Evolutionary conservation across 805 yeast species (phyloP), one percentile per base, ranked within the genome.

Genomic region (Candida silvatica): DNA sequence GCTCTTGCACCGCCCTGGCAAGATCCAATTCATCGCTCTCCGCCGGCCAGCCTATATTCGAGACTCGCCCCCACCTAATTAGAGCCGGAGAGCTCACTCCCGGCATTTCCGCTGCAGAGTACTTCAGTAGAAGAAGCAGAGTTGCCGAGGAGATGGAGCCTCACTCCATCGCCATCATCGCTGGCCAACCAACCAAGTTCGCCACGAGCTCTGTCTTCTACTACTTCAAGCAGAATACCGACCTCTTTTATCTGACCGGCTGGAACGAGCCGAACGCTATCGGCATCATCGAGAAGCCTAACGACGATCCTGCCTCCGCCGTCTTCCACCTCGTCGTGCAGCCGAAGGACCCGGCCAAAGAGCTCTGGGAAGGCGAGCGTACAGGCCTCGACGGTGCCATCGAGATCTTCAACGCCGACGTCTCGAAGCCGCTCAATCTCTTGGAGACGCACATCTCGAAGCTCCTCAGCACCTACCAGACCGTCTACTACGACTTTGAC

Each of bases 291-390:
- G 94, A 82, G 45, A 79, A 77, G 45, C 71, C 76, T 28, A 59
- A 62, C 24, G 64, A 66, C 36, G 59, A 67, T 38, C 60, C 69
- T n/a, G 72, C 69, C 18, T 72, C 75, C 34, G 64, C 74, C 24
- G 54, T 69, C 6, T 72, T 83, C 44, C 90, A 84, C 46, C 71
- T 92, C 80, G 61, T 87, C 33, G 95, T 90, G 3, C 95, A 87
- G 3, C 87, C 86, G 12, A 80, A 81, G 52, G 82, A 88, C 51
- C 70, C 75, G 5, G 67, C 66, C 32, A 74, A 71, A 17, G 98
- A 92, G 58, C 74, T 80, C 43, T 92, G 99, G 99, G 97, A 90
- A 47, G 99, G 99, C 9, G 79, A 74, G 29, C 71, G 94, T 47
- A 80, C 94, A 14, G 99, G 99, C 1, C 68, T 78, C 3, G 74